Evolutionary conservation across 2,329 filamentous ascomycete species (phyloP).

Genomic region (Ophiocordyceps polyrhachis-furcata): DNA sequence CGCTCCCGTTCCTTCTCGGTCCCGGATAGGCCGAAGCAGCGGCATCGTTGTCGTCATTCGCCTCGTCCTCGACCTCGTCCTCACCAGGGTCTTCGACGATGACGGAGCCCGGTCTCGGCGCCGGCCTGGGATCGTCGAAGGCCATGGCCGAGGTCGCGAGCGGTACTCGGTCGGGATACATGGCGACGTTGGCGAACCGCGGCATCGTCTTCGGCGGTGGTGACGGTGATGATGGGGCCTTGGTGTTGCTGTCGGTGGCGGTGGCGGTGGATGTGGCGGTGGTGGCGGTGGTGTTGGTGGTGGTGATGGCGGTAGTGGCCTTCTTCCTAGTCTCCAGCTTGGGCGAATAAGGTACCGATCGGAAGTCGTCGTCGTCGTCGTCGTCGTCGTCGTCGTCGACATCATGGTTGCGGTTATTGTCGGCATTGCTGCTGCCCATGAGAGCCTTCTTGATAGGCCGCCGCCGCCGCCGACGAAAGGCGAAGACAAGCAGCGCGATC

Average conservation of each 20-base stretch:
- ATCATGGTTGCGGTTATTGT: not conserved
- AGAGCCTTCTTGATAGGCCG: not conserved
- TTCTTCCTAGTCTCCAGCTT: not conserved
- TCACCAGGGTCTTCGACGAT: not conserved
- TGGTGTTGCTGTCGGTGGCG: not conserved
- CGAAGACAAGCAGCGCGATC: conserved; percentile 21
- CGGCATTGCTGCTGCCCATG: not conserved
- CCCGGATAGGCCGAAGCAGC: conserved; percentile 4
- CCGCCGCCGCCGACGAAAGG: conserved; percentile 10
- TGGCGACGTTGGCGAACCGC: not conserved
- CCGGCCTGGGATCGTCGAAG: not conserved
- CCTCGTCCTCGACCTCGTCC: not conserved
- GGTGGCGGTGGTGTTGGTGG: no score
- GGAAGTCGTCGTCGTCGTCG: not conserved
- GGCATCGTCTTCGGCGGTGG: not conserved
- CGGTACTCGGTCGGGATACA: conserved; percentile 18
- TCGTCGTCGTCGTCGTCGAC: not conserved
- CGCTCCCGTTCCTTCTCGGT: conserved; percentile 13
- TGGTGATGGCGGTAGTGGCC: not conserved
- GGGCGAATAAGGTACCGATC: not conserved
- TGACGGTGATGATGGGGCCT: not conserved
- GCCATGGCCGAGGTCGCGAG: conserved; percentile 15
- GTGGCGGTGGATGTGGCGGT: not conserved
- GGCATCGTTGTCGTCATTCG: not conserved
- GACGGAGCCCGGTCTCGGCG: not conserved